Conservation (phyloP, 306 rosid genomes). For the Elaeagnus macrophylla region DNA sequence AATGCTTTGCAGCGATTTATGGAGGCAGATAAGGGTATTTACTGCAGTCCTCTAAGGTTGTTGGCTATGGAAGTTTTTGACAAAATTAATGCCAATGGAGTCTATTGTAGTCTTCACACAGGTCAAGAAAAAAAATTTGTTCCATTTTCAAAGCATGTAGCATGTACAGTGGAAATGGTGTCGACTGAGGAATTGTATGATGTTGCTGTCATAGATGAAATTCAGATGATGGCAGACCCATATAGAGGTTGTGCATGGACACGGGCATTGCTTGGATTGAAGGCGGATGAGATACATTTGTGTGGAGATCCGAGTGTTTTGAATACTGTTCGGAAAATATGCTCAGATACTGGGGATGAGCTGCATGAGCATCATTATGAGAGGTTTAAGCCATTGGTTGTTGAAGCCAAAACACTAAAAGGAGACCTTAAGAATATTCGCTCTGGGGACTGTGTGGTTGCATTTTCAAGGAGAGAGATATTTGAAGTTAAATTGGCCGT, state of each 20-base stretch:
- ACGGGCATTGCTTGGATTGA: too few species aligned
- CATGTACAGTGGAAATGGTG: too few species aligned
- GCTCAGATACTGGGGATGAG: slow-evolving; percentile 76
- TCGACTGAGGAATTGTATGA: too few species aligned
- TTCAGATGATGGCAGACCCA: too few species aligned
- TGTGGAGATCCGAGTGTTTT: slow-evolving; percentile 89
- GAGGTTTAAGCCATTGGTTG: slow-evolving; percentile 90
- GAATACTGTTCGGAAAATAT: slow-evolving; percentile 53
- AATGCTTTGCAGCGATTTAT: slow-evolving; percentile 82
- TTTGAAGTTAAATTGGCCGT: slow-evolving; percentile 81
- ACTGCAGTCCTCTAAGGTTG: too few species aligned
- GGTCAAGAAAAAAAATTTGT: slow-evolving; percentile 90
- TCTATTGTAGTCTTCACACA: slow-evolving; percentile 70
- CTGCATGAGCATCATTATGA: slow-evolving; percentile 64
- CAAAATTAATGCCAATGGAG: slow-evolving; percentile 71
- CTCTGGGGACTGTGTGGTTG: slow-evolving; percentile 93
- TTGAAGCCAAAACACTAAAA: slow-evolving; percentile 74
- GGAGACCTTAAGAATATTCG: slow-evolving; percentile 73
- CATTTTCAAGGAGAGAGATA: slow-evolving; percentile 91
- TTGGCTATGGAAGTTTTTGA: slow-evolving; percentile 97
- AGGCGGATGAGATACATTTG: too few species aligned
- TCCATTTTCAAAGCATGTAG: too few species aligned
- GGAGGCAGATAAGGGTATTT: slow-evolving; percentile 76
- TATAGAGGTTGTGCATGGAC: too few species aligned
- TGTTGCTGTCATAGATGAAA: too few species aligned